These are phyloP conservation scores for Ustilago lituana DNA, from an alignment of 1,284 basidiomycete species.

Conservation along the genomic window DNA sequence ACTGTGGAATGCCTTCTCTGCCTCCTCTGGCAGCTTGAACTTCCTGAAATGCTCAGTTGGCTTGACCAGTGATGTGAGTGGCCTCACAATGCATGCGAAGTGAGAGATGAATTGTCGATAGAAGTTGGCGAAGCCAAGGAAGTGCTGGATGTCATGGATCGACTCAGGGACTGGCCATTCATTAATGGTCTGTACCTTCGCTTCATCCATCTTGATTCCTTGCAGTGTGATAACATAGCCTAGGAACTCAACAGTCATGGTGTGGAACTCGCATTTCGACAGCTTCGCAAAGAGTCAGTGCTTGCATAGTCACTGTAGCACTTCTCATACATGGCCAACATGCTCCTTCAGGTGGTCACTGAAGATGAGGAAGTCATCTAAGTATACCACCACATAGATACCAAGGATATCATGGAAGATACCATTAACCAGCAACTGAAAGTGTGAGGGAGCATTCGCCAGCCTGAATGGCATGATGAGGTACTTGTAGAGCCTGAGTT, in stretches of 20 bases:
- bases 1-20: not conserved
- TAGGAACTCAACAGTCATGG: constrained; percentile 64
- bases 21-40: constrained; percentile 1
- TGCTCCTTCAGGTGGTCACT: constrained; percentile 68
- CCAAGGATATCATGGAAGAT: constrained; percentile 67
- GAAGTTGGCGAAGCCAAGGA: constrained; percentile 69
- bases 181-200: constrained; percentile 68
- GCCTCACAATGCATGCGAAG: constrained; percentile 66
- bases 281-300: constrained; percentile 12
- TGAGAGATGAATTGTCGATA: constrained; percentile 69
- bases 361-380: constrained; percentile 71
- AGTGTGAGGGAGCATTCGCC: constrained; percentile 26
- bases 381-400: constrained; percentile 69
- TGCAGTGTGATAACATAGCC: constrained; percentile 68
- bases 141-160: constrained; percentile 66
- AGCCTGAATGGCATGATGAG: constrained; percentile 26
- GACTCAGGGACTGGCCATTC: constrained; percentile 68
- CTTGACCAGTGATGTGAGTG: constrained; percentile 56
- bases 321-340: constrained; percentile 58
- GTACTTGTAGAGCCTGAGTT: constrained; percentile 12
- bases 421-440: constrained; percentile 66
- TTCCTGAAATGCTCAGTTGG: constrained; percentile 6
- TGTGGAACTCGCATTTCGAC: constrained; percentile 40
- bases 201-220: constrained; percentile 68
- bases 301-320: constrained; percentile 67